phyloP scores from a whole-genome alignment of 2,329 filamentous ascomycete species.

The Colletotrichum phormii region DNA sequence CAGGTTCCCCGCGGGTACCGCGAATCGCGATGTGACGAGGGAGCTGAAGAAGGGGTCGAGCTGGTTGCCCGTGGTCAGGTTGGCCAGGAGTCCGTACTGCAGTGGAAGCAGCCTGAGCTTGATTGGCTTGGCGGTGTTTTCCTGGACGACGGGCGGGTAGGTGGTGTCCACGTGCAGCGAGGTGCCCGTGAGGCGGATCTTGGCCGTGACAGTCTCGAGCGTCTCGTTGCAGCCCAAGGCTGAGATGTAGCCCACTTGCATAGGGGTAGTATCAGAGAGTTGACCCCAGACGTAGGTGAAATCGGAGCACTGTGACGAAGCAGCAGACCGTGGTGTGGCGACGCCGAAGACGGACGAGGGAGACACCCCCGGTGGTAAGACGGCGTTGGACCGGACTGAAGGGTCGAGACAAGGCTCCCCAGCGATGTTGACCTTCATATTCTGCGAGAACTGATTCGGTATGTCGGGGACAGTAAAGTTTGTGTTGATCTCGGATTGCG shows the following conservation, averaged over 20 bases:
- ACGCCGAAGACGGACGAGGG: slow-evolving; percentile 42
- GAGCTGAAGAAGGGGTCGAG: slow-evolving; percentile 51
- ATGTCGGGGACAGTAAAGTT: slow-evolving; percentile 40
- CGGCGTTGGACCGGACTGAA: slow-evolving; percentile 37
- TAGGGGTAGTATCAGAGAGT: slow-evolving; percentile 41
- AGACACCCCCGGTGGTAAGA: slow-evolving; percentile 27
- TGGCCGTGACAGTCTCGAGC: slow-evolving; percentile 43
- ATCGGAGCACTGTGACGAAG: slow-evolving; percentile 44
- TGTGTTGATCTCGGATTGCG: slow-evolving; percentile 39
- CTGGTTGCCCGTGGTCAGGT: slow-evolving; percentile 41
- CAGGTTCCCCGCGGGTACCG: slow-evolving; percentile 43
- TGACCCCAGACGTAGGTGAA: slow-evolving; percentile 52
- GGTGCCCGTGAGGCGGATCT: slow-evolving; percentile 40
- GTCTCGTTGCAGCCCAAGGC: slow-evolving; percentile 54
- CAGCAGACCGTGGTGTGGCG: slow-evolving; percentile 33
- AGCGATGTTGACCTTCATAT: slow-evolving; percentile 38
- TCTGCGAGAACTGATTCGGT: slow-evolving; percentile 2
- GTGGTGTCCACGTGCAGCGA: slow-evolving; percentile 43
- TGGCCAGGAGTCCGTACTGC: slow-evolving; percentile 45
- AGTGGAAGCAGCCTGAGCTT: slow-evolving; percentile 42
- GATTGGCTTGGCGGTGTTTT: slow-evolving; percentile 39
- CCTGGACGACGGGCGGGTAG: slow-evolving; percentile 43
- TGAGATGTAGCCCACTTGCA: slow-evolving; percentile 45
- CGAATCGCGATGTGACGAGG: slow-evolving; percentile 48
- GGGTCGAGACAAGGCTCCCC: slow-evolving; percentile 38